Conservation (phyloP, 257 asterid genomes). For the Anisodus tanguticus region DNA sequence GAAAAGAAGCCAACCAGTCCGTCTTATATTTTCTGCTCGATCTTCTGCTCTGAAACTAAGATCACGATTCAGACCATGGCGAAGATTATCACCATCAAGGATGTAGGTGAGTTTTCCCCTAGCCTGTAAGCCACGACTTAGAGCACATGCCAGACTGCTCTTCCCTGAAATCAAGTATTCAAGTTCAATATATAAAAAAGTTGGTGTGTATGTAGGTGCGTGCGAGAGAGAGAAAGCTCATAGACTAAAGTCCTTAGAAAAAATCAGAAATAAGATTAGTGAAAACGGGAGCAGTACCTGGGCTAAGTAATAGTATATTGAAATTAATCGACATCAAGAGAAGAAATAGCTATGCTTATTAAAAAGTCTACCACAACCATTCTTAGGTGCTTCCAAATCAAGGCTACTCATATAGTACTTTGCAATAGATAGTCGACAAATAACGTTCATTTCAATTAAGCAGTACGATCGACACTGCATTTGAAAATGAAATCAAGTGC, state of each 20-base stretch:
- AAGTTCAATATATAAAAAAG: slow-evolving; percentile 28
- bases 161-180: slow-evolving; percentile 59
- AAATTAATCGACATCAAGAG: slow-evolving; percentile 4
- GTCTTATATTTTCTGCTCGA: slow-evolving; percentile 91
- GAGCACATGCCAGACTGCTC: slow-evolving; percentile 96
- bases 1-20: slow-evolving; percentile 69
- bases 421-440: background rate
- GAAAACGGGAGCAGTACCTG: background rate
- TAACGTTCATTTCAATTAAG: slow-evolving; percentile 1
- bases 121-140: slow-evolving; percentile 77
- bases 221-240: background rate
- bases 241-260: background rate
- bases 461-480: background rate
- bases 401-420: background rate
- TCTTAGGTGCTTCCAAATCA: slow-evolving; percentile 23
- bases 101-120: slow-evolving; percentile 84
- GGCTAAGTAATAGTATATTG: background rate
- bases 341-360: background rate
- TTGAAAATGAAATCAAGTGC: background rate
- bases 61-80: slow-evolving; percentile 92
- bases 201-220: background rate
- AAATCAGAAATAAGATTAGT: background rate
- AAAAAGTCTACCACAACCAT: slow-evolving; percentile 4
- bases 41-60: slow-evolving; percentile 93
- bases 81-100: slow-evolving; percentile 98